Conservation (phyloP, 176 grass and related monocot species). For the Musa acuminata region DNA sequence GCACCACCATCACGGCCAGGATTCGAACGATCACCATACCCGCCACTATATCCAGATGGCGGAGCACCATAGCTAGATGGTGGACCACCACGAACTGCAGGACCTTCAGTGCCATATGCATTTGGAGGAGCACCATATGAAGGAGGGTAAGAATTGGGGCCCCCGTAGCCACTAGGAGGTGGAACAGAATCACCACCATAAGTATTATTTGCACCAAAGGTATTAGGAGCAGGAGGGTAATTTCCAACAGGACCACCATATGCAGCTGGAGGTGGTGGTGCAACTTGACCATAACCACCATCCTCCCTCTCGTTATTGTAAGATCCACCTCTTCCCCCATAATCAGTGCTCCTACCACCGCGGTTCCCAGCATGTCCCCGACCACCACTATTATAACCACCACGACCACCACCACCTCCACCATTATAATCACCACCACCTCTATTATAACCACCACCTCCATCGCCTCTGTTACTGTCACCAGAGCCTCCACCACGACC, state of each 20-base stretch:
- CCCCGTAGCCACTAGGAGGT: constrained; percentile 58
- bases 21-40: constrained; percentile 36
- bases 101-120: constrained; percentile 39
- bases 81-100: constrained; percentile 35
- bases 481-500: constrained; percentile 32
- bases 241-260: constrained; percentile 38
- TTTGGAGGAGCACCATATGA: constrained; percentile 57
- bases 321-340: constrained; percentile 37
- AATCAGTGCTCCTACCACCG: constrained; percentile 42
- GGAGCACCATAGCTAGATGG: constrained; percentile 14
- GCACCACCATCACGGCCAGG: constrained; percentile 40
- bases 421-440: constrained; percentile 32
- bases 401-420: constrained; percentile 19
- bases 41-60: constrained; percentile 51
- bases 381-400: constrained; percentile 42
- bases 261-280: constrained; percentile 46
- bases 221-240: constrained; percentile 34
- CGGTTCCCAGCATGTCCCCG: constrained; percentile 47
- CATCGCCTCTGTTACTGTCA: constrained; percentile 22
- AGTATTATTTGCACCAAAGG: constrained; percentile 58
- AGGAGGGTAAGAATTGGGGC: constrained; percentile 65
- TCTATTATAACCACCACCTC: constrained; percentile 29
- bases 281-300: constrained; percentile 37
- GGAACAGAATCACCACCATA: constrained; percentile 64
- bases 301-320: constrained; percentile 41